phyloP scores from a whole-genome alignment of 2,329 filamentous ascomycete species.

The Xylariomycetidae sp. region DNA sequence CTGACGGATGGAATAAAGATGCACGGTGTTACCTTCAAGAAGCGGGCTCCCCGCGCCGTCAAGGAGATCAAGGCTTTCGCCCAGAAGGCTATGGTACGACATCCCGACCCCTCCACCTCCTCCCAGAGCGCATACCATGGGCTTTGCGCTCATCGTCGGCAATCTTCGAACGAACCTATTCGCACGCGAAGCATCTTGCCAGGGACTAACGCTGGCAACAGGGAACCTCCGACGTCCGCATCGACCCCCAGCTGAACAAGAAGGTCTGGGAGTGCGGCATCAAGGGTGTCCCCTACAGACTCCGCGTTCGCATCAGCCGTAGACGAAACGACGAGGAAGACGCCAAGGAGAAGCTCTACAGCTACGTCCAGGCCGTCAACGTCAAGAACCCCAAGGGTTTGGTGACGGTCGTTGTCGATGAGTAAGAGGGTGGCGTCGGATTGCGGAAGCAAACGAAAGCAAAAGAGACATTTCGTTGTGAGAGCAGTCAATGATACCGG shows the following conservation, averaged over 20 bases:
- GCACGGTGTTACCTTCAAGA: constrained; percentile 98
- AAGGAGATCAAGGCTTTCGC: constrained; percentile 99
- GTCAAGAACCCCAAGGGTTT: constrained; percentile 99
- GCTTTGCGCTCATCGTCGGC: background rate
- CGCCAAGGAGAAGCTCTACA: constrained; percentile 99
- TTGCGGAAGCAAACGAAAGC: constrained; percentile 18
- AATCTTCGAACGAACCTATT: background rate
- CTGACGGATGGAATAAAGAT: constrained; percentile 57
- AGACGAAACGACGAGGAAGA: constrained; percentile 99
- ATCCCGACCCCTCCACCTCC: constrained; percentile 8
- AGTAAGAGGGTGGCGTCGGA: constrained; percentile 47
- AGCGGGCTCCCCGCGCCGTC: constrained; percentile 95
- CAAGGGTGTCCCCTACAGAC: constrained; percentile 97
- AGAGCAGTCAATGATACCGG: constrained; percentile 20
- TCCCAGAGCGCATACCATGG: background rate
- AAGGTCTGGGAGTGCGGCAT: constrained; percentile 99
- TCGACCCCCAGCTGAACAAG: constrained; percentile 99
- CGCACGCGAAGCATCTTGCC: background rate
- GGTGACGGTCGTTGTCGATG: constrained; percentile 80
- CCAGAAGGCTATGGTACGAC: constrained; percentile 87
- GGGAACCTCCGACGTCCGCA: constrained; percentile 94
- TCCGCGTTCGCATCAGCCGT: constrained; percentile 96
- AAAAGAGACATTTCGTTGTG: constrained; percentile 18
- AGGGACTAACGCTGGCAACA: constrained; percentile 33
- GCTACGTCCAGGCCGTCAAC: constrained; percentile 98